Evolutionary conservation across 768 basidiomycete species (phyloP), one percentile per base, ranked within the genome.

Genomic region (Cyclocybe cylindracea): DNA sequence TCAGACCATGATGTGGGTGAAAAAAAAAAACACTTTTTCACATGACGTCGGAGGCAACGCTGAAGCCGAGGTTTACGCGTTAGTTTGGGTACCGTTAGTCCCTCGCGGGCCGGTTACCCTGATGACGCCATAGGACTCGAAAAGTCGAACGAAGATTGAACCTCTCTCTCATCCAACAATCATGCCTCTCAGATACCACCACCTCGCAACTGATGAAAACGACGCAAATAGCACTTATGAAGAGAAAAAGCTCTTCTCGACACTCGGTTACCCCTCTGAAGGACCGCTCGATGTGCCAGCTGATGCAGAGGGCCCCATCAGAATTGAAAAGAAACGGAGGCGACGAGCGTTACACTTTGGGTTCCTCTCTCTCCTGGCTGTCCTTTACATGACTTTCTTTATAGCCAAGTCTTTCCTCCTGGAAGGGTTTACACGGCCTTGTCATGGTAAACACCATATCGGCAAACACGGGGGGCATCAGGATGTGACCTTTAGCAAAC

Each of bases 321-420:
- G 32, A 13, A 34, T 29, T n/a, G 44, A 34, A 40, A 33, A 13
- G 14, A 48, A 32, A 39, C 38, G 29, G 18, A 40, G 35, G 16
- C 42, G 16, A 14, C 35, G 34, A 39, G 16, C 37, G 18, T 39
- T 58, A 31, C 44, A 48, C 45, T 2, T 54, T 38, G 32, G 24
- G 16, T 54, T 49, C 35, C 13, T 53, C 34, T 52, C 49, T 13
- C 19, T 58, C 44, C 56, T 61, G 29, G 41, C 50, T n/a, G n/a
- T 51, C 29, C 48, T 51, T 9, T 58, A 44, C 53, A 61, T 61
- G 60, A 45, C 57, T n/a, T 54, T 51, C 46, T 52, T 52, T 16
- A 16, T 53, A 5, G 33, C 34, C 48, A 44, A 34, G 16, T 29
- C 13, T 10, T 32, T 40, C 31, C 14, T 46, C 16, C 44, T 42